Conservation (phyloP, 306 rosid genomes). For the Cucurbita argyrosperma region DNA sequence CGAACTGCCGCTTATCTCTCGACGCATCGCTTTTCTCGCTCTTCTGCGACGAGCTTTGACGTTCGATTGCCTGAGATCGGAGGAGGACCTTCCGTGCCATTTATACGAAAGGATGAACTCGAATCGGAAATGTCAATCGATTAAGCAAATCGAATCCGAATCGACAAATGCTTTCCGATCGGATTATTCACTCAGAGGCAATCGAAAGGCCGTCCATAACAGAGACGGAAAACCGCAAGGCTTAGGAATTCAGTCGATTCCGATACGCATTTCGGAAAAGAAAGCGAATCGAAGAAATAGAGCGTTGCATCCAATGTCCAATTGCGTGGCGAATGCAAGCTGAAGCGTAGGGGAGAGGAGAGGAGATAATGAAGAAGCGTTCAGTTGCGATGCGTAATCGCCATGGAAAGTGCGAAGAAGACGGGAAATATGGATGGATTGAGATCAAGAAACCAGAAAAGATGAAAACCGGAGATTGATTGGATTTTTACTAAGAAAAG, state of each 20-base stretch:
- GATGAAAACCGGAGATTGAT: no score
- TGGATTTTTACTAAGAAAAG: neutral
- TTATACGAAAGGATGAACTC: neutral
- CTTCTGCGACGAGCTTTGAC: neutral
- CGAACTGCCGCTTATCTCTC: slow-evolving; percentile 12
- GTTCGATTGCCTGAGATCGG: neutral
- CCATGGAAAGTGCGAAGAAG: neutral
- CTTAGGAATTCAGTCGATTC: neutral
- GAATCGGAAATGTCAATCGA: neutral
- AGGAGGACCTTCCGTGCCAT: neutral
- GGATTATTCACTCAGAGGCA: no score
- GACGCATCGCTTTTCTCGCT: neutral
- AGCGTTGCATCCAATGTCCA: neutral
- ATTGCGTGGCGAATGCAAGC: neutral
- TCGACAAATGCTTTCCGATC: no score
- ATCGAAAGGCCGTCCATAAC: no score
- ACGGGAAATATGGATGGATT: neutral
- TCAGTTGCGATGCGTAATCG: neutral
- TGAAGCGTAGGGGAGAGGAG: neutral
- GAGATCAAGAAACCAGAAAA: neutral
- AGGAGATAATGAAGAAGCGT: neutral
- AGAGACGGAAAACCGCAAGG: no score
- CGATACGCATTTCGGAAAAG: neutral
- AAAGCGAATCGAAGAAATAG: neutral
- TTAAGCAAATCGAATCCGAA: neutral